Evolutionary conservation across 164 flowering plant genomes (phyloP).

Genomic region (Annona squamosa): DNA sequence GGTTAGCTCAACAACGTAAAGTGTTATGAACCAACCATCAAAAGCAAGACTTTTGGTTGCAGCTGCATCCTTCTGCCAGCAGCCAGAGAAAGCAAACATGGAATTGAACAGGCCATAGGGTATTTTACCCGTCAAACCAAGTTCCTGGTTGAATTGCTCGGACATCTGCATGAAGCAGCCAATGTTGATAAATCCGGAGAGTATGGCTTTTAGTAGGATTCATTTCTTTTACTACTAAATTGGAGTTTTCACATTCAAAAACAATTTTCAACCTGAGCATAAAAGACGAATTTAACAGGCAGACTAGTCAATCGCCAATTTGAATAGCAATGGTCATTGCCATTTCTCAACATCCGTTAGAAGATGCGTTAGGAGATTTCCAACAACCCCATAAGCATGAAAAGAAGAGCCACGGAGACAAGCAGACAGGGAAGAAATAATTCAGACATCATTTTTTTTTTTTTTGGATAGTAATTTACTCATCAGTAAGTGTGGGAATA

Average conservation of each 20-base stretch:
- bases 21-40: conserved; percentile 74
- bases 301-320: too few relatives aligned
- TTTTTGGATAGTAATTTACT: too few relatives aligned
- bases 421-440: too few relatives aligned
- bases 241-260: too few relatives aligned
- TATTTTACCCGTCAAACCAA: conserved; percentile 64
- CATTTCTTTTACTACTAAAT: too few relatives aligned
- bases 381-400: background rate
- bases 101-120: conserved; percentile 71
- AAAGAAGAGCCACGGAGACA: too few relatives aligned
- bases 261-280: too few relatives aligned
- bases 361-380: background rate
- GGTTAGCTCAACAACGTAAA: conserved; percentile 64
- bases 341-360: background rate
- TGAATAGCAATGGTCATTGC: background rate
- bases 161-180: conserved; percentile 55
- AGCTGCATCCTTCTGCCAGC: conserved; percentile 81
- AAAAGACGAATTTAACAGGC: too few relatives aligned
- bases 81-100: conserved; percentile 55
- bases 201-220: background rate
- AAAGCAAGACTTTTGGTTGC: conserved; percentile 57
- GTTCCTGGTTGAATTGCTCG: conserved; percentile 67
- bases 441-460: too few relatives aligned
- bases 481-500: too few relatives aligned
- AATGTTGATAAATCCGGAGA: background rate